phyloP scores from a whole-genome alignment of 495 filamentous ascomycete species.

The Bacidia rubella region DNA sequence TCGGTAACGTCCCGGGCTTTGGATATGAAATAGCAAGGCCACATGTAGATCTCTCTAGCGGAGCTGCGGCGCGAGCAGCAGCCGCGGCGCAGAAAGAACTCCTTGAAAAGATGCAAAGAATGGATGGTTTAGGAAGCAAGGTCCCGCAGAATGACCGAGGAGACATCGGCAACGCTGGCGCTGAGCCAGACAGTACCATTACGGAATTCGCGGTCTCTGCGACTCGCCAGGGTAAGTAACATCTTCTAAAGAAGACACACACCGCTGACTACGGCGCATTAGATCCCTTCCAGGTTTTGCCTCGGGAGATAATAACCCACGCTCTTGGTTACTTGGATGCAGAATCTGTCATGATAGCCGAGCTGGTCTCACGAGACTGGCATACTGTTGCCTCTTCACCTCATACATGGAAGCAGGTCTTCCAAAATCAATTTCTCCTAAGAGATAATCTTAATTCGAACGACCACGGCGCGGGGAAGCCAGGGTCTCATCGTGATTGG shows the following conservation, averaged over 20 bases:
- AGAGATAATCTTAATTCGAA: constrained; percentile 7
- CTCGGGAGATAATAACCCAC: constrained; percentile 57
- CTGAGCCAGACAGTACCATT: too few species aligned
- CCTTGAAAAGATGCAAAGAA: constrained; percentile 27
- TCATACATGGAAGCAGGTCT: constrained; percentile 68
- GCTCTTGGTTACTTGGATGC: constrained; percentile 62
- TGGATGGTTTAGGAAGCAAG: constrained; percentile 17
- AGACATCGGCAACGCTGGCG: too few species aligned
- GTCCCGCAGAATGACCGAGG: not conserved
- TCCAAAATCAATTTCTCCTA: constrained; percentile 45
- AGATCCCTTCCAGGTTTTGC: constrained; percentile 57
- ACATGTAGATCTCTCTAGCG: constrained; percentile 35
- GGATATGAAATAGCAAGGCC: constrained; percentile 28
- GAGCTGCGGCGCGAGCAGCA: constrained; percentile 56
- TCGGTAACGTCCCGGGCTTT: constrained; percentile 6
- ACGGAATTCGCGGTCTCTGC: too few species aligned
- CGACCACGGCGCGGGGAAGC: constrained; percentile 37
- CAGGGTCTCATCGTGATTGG: constrained; percentile 54
- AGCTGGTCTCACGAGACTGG: constrained; percentile 55
- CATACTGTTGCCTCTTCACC: constrained; percentile 42
- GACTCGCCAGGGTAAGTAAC: constrained; percentile 29
- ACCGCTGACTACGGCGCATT: constrained; percentile 18
- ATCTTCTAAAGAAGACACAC: too few species aligned
- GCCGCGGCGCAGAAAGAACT: constrained; percentile 56
- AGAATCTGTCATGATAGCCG: constrained; percentile 43